Percentiles rank a stretch among this genome's conserved stretches.
Conservation (phyloP, 495 filamentous ascomycete species). For the Aspergillus sclerotiicarbonarius region DNA sequence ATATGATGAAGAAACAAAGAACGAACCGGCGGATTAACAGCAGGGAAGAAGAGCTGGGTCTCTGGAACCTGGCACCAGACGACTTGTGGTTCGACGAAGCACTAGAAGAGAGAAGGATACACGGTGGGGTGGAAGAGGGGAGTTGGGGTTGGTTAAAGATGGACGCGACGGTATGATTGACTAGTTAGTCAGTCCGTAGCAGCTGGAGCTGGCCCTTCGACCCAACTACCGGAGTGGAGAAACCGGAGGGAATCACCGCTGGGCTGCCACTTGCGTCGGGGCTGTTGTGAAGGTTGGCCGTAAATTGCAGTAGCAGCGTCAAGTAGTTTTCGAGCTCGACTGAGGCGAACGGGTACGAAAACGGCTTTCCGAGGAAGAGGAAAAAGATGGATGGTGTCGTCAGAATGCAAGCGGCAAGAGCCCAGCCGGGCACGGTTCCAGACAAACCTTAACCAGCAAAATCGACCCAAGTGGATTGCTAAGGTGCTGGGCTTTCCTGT, state of each 20-base stretch:
- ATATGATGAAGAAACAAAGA: slow-evolving; percentile 19
- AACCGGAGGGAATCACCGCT: slow-evolving; percentile 4
- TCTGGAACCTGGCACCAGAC: slow-evolving; percentile 17
- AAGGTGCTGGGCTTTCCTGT: too few relatives aligned
- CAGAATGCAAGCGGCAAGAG: slow-evolving; percentile 36
- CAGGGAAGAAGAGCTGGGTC: slow-evolving; percentile 18
- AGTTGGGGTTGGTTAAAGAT: slow-evolving; percentile 25
- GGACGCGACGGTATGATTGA: slow-evolving; percentile 24
- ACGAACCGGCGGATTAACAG: slow-evolving; percentile 18
- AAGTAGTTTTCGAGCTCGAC: not conserved
- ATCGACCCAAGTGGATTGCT: slow-evolving; percentile 8
- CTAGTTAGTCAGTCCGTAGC: slow-evolving; percentile 9
- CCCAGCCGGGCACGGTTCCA: slow-evolving; percentile 34
- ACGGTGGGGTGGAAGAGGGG: slow-evolving; percentile 15
- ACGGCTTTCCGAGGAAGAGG: slow-evolving; percentile 12
- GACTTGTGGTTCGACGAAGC: slow-evolving; percentile 22
- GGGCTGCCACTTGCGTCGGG: not conserved
- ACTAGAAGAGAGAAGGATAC: slow-evolving; percentile 25
- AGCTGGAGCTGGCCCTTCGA: slow-evolving; percentile 15
- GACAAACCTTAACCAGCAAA: slow-evolving; percentile 35
- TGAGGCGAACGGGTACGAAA: slow-evolving; percentile 16
- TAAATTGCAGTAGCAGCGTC: slow-evolving; percentile 1
- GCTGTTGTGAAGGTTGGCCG: not conserved
- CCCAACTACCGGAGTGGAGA: slow-evolving; percentile 17
- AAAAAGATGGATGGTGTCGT: slow-evolving; percentile 30